Conservation (phyloP, 768 basidiomycete genomes). For the Hirschioporus abietinus region DNA sequence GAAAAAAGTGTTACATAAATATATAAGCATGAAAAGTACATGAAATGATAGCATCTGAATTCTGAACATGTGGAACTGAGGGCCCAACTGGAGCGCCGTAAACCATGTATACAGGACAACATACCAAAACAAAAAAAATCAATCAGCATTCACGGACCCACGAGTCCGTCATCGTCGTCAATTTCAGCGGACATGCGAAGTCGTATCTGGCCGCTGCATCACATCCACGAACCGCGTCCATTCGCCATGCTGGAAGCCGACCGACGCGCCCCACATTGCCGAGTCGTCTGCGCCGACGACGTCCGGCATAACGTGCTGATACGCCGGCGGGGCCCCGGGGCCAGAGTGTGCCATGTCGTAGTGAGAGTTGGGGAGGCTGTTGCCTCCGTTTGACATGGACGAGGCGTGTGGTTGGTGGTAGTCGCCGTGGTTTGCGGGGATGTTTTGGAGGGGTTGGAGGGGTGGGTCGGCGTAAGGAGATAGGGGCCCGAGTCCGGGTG, state of each 20-base stretch:
- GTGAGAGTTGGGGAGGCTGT: neutral
- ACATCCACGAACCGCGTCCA: constrained; percentile 64
- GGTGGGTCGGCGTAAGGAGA: neutral
- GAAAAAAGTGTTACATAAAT: neutral
- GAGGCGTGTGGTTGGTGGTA: neutral
- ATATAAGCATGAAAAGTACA: neutral
- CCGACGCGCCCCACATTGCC: constrained; percentile 69
- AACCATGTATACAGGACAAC: neutral
- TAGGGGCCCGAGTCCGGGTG: neutral
- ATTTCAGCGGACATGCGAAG: neutral
- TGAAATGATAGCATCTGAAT: neutral
- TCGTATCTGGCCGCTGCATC: constrained; percentile 41
- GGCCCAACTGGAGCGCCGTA: neutral
- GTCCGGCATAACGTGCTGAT: neutral
- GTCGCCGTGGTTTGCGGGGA: neutral
- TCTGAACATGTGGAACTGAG: neutral
- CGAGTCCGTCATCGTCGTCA: neutral
- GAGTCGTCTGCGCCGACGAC: constrained; percentile 45
- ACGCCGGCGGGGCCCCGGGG: neutral
- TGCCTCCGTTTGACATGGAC: neutral
- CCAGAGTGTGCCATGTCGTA: neutral
- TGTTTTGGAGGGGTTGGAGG: neutral
- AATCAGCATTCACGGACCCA: neutral
- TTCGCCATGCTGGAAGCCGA: constrained; percentile 72
- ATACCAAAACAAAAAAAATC: neutral